phyloP scores from a whole-genome alignment of 163 green algal genomes.

The Chlorella variabilis region DNA sequence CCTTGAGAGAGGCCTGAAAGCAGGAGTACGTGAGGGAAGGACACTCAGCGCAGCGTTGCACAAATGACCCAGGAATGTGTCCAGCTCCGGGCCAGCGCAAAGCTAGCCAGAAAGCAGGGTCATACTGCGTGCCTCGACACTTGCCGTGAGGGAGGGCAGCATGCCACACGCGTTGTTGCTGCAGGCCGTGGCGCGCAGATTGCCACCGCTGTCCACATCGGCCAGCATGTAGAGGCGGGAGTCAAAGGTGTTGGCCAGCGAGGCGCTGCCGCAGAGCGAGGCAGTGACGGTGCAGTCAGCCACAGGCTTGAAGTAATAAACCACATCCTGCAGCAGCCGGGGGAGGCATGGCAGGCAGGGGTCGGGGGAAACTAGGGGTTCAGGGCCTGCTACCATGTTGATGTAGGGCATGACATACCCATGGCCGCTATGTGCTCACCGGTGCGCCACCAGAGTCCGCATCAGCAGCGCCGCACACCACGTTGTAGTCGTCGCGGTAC shows the following conservation, averaged over 20 bases:
- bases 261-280: constrained; percentile 43
- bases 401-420: no score
- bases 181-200: constrained; percentile 28
- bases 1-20: constrained; percentile 41
- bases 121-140: no score
- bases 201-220: constrained; percentile 18
- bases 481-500: constrained; percentile 41
- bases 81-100: no score
- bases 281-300: constrained; percentile 34
- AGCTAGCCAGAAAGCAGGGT: no score
- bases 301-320: constrained; percentile 51
- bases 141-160: constrained; percentile 22
- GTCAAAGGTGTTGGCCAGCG: constrained; percentile 45
- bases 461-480: constrained; percentile 18
- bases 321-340: constrained; percentile 44
- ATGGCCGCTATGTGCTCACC: no score
- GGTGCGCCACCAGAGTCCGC: constrained; percentile 23
- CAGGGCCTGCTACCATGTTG: no score
- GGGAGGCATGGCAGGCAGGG: not conserved
- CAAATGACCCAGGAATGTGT: no score
- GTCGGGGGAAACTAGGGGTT: no score
- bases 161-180: constrained; percentile 50
- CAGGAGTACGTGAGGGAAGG: no score
- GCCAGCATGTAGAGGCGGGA: constrained; percentile 49
- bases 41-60: no score